phyloP scores from a whole-genome alignment of 352 stramenopile species.

The Pythium coloratum region DNA sequence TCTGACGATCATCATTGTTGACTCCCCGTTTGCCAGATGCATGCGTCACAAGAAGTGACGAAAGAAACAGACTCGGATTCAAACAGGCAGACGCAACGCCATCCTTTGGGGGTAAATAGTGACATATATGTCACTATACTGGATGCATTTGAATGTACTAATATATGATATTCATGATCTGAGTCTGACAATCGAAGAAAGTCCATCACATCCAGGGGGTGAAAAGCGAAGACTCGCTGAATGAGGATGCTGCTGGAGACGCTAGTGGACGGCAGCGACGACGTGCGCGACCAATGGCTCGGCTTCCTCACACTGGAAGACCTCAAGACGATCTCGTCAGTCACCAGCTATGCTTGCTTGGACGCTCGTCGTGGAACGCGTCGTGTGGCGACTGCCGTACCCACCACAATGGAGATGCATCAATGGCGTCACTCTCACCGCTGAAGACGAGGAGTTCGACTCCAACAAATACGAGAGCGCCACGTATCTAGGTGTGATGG shows the following conservation, averaged over 20 bases:
- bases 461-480: neutral
- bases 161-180: too few relatives aligned
- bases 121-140: too few relatives aligned
- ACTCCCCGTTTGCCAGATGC: too few relatives aligned
- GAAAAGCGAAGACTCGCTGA: too few relatives aligned
- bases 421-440: neutral
- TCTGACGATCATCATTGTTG: too few relatives aligned
- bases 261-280: constrained; percentile 3
- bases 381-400: constrained; percentile 17
- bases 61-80: too few relatives aligned
- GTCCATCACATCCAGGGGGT: too few relatives aligned
- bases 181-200: too few relatives aligned
- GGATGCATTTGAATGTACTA: too few relatives aligned
- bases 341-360: neutral
- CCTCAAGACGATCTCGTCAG: constrained; percentile 12
- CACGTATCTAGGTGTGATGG: constrained; percentile 8
- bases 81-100: too few relatives aligned
- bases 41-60: too few relatives aligned
- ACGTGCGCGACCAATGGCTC: constrained; percentile 11
- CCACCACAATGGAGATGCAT: constrained; percentile 1
- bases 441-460: neutral
- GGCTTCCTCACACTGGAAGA: constrained; percentile 16
- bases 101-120: too few relatives aligned
- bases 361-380: neutral
- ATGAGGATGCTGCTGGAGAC: neutral